Conservation (phyloP, 73 alveolate species). For the Stentor coeruleus region DNA sequence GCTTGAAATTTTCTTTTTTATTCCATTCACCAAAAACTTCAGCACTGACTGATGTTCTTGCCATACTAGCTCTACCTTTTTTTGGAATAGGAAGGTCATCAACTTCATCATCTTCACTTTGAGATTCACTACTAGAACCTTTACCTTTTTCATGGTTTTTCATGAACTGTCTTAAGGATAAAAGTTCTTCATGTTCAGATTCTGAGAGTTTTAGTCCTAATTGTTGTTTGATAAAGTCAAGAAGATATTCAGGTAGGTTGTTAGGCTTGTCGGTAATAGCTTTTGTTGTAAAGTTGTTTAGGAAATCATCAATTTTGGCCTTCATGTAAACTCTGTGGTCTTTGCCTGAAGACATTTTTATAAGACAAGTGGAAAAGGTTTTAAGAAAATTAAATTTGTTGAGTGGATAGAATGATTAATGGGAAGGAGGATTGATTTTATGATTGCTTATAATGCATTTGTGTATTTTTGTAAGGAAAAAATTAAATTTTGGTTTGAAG, state of each 20-base stretch:
- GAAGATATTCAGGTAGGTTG: neutral
- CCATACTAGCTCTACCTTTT: conserved; percentile 10
- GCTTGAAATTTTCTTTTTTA: conserved; percentile 69
- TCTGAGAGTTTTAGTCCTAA: neutral
- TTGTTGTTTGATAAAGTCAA: neutral
- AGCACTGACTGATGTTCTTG: conserved; percentile 83
- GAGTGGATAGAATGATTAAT: no score
- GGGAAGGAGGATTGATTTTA: no score
- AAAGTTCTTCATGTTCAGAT: conserved; percentile 14
- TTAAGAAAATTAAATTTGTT: no score
- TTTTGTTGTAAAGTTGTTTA: neutral
- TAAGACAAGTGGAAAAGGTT: neutral
- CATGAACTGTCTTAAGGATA: neutral
- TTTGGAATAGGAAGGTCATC: conserved; percentile 26
- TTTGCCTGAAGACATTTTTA: neutral
- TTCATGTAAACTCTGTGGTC: neutral
- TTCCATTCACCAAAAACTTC: conserved; percentile 94
- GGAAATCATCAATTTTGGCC: neutral
- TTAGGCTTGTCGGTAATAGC: neutral
- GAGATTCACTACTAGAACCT: neutral
- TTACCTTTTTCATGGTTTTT: neutral
- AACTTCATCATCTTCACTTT: conserved; percentile 42
- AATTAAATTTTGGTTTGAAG: no score
- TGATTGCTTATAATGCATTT: no score
- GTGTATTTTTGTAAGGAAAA: no score